Evolutionary conservation across 2,329 filamentous ascomycete species (phyloP).

Genomic region (Neonectria faginata): DNA sequence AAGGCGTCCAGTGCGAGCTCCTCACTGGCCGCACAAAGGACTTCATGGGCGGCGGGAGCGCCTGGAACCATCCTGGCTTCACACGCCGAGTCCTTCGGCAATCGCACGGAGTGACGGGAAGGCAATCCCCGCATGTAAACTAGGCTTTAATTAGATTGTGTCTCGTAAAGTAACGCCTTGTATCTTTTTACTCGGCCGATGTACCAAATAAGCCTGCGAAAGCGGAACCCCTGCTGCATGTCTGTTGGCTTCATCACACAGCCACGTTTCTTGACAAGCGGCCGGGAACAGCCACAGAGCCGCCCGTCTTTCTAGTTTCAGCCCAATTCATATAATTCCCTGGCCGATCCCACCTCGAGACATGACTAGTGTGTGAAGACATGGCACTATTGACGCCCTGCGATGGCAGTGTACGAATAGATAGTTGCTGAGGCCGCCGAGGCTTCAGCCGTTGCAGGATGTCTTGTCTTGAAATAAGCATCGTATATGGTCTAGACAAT

Average conservation of each 20-base stretch:
- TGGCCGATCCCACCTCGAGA: too few relatives aligned
- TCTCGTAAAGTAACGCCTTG: slow-evolving; percentile 13
- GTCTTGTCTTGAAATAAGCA: neutral
- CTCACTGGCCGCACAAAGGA: slow-evolving; percentile 7
- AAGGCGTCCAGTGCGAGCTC: slow-evolving; percentile 16
- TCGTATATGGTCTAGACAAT: neutral
- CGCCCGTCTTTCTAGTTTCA: neutral
- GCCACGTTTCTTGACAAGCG: neutral
- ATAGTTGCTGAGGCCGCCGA: neutral
- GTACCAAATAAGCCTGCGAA: slow-evolving; percentile 13
- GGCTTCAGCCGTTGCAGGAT: neutral
- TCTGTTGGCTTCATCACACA: neutral
- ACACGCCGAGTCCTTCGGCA: neutral
- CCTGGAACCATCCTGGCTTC: neutral
- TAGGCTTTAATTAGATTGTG: slow-evolving; percentile 12
- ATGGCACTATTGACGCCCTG: neutral
- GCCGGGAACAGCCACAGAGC: neutral
- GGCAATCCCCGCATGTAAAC: neutral
- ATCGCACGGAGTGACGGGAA: neutral
- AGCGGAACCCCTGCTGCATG: neutral
- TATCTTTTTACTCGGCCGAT: neutral
- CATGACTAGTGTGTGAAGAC: neutral
- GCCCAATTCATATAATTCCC: neutral
- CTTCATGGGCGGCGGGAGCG: neutral
- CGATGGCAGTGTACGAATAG: neutral